Base-by-base conservation (phyloP, 108 stramenopile species). In the Cyclostephanos tholiformis region DNA sequence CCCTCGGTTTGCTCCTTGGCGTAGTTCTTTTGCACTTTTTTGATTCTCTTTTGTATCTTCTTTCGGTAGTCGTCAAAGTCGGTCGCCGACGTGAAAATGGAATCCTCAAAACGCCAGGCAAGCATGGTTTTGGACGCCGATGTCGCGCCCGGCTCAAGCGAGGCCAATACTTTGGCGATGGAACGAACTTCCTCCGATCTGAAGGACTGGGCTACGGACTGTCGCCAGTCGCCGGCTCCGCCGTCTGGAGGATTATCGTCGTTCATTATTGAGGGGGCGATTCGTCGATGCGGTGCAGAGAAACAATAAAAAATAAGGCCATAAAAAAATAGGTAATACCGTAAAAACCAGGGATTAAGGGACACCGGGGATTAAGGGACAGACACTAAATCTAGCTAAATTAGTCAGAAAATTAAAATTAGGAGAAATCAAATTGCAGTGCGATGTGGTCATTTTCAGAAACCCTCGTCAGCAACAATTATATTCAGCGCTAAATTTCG, bases 21-120 rank as follows among this genome's bases (percentile, higher is more conserved):
- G 63, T 91, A 90, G 51, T 79, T 85, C 75, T 94, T 94, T 68
- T 87, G 80, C 13, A 91, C 19, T 55, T 88, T 88, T 16, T 91
- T 94, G 25, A 94, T 60, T 20, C 86, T 75, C 53, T 90, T 94
- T 32, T 86, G 65, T 30, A 94, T 69, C 35, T 65, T 87, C 66
- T 94, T 91, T 14, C 80, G 78, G 75, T 94, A 94, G 67, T 91
- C 89, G 8, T 80, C 86, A 35, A 91, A 61, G 27, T 77, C 75
- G 25, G 26, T 52, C 9, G 88, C 87, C 10, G 79, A 50, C 68
- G 87, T 85, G 80, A 94, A 94, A 20, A 91, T 89, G 8, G 75
- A 66, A 44, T 89, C 89, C 80, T 94, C 93, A 69, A 94, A 94
- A 46, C 77, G 72, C 85, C 84, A 88, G 25, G 93, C 90, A 50